Percentiles rank a stretch among this genome's conserved stretches.
These are phyloP conservation scores for Penicillium macrosclerotiorum DNA, from an alignment of 495 filamentous ascomycete genomes.

Conservation along the genomic window DNA sequence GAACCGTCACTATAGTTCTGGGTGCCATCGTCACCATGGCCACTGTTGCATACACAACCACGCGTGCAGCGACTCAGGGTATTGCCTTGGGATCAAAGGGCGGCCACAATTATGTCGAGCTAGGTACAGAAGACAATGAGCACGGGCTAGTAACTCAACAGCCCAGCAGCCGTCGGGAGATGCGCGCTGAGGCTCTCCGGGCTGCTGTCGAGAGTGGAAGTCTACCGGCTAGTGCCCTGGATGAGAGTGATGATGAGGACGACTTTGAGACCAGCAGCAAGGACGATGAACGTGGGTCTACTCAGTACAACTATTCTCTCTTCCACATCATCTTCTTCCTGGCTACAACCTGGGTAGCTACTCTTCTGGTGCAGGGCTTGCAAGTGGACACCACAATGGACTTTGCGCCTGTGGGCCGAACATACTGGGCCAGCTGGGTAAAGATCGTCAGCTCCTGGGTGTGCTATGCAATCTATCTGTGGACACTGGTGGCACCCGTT, in stretches of 20 bases:
- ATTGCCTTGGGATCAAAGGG: conserved; percentile 74
- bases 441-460: conserved; percentile 98
- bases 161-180: conserved; percentile 75
- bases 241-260: conserved; percentile 73
- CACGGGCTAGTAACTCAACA: conserved; percentile 91
- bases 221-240: conserved; percentile 84
- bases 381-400: conserved; percentile 62
- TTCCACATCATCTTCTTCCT: conserved; percentile 99
- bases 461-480: conserved; percentile 90
- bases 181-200: conserved; percentile 88
- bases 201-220: conserved; percentile 88
- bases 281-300: conserved; percentile 85
- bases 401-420: conserved; percentile 89
- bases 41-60: conserved; percentile 96
- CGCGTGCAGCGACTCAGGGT: conserved; percentile 90
- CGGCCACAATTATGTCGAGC: conserved; percentile 55
- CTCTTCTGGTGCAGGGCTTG: conserved; percentile 82
- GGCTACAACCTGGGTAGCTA: conserved; percentile 93
- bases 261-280: conserved; percentile 50
- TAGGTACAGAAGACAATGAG: conserved; percentile 67
- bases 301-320: conserved; percentile 93
- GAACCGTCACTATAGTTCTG: conserved; percentile 82
- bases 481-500: conserved; percentile 87
- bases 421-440: conserved; percentile 98
- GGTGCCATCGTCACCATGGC: conserved; percentile 96